Conservation (phyloP, 2,329 filamentous ascomycete species). For the Ophiostoma himal-ulmi region DNA sequence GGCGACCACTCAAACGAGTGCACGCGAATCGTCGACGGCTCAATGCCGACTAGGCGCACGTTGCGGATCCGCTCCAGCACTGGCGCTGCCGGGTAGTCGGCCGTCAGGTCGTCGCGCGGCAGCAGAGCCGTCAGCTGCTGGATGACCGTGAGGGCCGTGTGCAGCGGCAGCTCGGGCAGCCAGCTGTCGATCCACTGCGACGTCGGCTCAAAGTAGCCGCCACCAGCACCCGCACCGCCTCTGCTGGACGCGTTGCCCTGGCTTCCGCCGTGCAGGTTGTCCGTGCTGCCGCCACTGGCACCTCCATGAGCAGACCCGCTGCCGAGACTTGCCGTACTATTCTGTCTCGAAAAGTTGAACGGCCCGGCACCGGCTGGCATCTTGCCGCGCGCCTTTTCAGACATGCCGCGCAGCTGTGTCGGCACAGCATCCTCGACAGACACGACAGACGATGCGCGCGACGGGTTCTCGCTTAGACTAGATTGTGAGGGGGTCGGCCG, state of each 20-base stretch:
- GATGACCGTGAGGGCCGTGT: slow-evolving; percentile 76
- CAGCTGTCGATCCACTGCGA: slow-evolving; percentile 85
- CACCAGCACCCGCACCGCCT: slow-evolving; percentile 8
- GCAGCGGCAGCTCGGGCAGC: slow-evolving; percentile 85
- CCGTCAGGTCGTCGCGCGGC: slow-evolving; percentile 44
- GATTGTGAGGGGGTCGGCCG: slow-evolving; percentile 44
- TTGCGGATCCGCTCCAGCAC: slow-evolving; percentile 50
- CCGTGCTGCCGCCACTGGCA: slow-evolving; percentile 11
- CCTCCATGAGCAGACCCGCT: slow-evolving; percentile 45
- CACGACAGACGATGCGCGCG: slow-evolving; percentile 59
- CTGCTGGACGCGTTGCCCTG: slow-evolving; percentile 7
- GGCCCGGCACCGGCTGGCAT: slow-evolving; percentile 69
- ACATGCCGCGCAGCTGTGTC: slow-evolving; percentile 82
- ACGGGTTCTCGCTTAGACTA: slow-evolving; percentile 53
- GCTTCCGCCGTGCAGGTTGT: slow-evolving; percentile 5
- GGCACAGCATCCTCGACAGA: slow-evolving; percentile 71
- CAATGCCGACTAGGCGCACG: slow-evolving; percentile 63
- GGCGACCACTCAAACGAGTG: slow-evolving; percentile 95
- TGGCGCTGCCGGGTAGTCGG: slow-evolving; percentile 22
- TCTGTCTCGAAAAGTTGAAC: slow-evolving; percentile 78
- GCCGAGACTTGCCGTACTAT: slow-evolving; percentile 75
- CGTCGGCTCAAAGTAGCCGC: slow-evolving; percentile 64
- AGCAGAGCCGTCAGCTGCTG: slow-evolving; percentile 57
- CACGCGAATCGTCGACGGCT: slow-evolving; percentile 65
- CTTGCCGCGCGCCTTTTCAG: slow-evolving; percentile 93